A percentile compares a stretch with the other conserved stretches of the same genome.
Evolutionary conservation across 2,329 filamentous ascomycete species (phyloP).

Genomic region (Colletotrichum costaricense): DNA sequence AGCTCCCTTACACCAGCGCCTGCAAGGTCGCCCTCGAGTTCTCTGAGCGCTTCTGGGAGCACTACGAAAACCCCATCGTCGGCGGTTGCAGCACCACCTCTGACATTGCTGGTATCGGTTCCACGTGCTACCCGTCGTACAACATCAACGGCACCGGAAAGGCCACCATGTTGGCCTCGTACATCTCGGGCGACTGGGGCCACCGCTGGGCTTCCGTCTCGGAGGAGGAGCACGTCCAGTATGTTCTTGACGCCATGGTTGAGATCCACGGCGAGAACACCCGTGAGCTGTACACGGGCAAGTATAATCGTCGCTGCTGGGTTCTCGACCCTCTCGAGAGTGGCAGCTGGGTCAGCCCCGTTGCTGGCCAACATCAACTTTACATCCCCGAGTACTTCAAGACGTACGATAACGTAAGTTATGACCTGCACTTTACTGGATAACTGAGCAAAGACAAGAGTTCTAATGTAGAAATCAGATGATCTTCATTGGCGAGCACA

Average conservation of each 20-base stretch:
- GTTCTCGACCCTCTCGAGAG: constrained; percentile 68
- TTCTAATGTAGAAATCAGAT: constrained; percentile 47
- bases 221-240: constrained; percentile 71
- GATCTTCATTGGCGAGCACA: constrained; percentile 78
- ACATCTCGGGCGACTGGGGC: constrained; percentile 57
- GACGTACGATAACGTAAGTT: constrained; percentile 69
- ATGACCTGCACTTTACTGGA: not conserved
- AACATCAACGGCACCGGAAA: constrained; percentile 72
- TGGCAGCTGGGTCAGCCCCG: constrained; percentile 71
- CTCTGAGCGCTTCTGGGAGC: constrained; percentile 71
- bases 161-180: constrained; percentile 71
- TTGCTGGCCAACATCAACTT: constrained; percentile 73
- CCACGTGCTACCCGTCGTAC: constrained; percentile 75
- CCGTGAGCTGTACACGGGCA: constrained; percentile 71
- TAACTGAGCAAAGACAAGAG: not conserved
- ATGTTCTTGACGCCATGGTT: constrained; percentile 73
- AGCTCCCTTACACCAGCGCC: constrained; percentile 55
- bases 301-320: constrained; percentile 75
- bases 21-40: constrained; percentile 76
- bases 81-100: constrained; percentile 69
- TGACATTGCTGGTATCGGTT: constrained; percentile 71
- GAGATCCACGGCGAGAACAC: constrained; percentile 74
- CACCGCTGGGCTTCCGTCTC: constrained; percentile 48
- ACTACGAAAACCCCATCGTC: constrained; percentile 64
- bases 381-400: constrained; percentile 80